Percentiles rank a stretch among this genome's conserved stretches.
Conservation (phyloP, 2,329 filamentous ascomycete species). For the Endothia cerciana region DNA sequence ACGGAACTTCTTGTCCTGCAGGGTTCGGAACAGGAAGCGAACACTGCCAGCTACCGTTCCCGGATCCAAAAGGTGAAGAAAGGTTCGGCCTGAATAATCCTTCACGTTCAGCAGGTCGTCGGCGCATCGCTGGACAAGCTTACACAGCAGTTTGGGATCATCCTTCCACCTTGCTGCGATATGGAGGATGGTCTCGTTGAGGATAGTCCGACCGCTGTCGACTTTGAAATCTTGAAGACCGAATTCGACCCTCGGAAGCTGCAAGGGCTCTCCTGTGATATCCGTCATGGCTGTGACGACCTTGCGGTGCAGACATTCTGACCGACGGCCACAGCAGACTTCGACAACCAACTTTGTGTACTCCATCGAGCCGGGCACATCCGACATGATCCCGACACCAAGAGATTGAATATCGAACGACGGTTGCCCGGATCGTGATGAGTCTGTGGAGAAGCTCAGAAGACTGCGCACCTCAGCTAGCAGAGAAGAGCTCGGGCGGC, state of each 20-base stretch:
- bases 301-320: slow-evolving; percentile 7
- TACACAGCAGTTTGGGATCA: not conserved
- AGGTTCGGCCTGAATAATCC: slow-evolving; percentile 1
- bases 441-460: slow-evolving; percentile 8
- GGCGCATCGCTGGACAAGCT: not conserved
- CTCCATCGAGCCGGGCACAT: not conserved
- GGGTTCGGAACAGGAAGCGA: slow-evolving; percentile 5
- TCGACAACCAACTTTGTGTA: slow-evolving; percentile 5
- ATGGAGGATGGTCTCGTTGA: slow-evolving; percentile 12
- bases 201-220: not conserved
- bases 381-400: not conserved
- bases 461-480: slow-evolving; percentile 10
- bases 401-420: not conserved
- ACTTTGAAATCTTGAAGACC: not conserved
- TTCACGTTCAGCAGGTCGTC: slow-evolving; percentile 9
- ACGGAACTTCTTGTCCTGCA: slow-evolving; percentile 8
- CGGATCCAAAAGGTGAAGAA: not conserved
- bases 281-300: slow-evolving; percentile 9
- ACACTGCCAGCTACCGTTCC: not conserved
- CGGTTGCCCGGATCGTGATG: not conserved
- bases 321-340: slow-evolving; percentile 7
- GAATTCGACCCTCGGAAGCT: slow-evolving; percentile 7
- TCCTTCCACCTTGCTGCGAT: slow-evolving; percentile 6
- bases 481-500: slow-evolving; percentile 10
- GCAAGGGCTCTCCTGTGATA: not conserved